These are phyloP conservation scores for Eucalyptus tenuipes DNA, from an alignment of 345 rosid species.

Conservation along the genomic window DNA sequence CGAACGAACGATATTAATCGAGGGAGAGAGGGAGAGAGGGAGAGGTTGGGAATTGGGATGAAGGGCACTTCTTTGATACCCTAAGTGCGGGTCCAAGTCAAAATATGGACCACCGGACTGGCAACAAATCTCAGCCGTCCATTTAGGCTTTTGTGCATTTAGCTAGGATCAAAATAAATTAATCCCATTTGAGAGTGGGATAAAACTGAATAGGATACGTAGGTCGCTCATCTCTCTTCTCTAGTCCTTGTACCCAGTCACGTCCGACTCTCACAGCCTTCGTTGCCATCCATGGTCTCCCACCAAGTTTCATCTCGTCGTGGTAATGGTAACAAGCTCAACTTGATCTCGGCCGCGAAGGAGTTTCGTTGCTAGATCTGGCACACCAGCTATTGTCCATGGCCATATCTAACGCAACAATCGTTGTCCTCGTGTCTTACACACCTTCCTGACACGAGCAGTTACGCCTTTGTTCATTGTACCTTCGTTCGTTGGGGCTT, in stretches of 20 bases:
- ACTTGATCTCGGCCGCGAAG: neutral
- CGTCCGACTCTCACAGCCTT: neutral
- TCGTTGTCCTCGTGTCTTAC: neutral
- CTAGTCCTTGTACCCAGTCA: neutral
- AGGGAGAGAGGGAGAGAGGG: neutral
- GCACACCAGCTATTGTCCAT: neutral
- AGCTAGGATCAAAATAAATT: neutral
- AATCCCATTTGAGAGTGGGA: fast-evolving
- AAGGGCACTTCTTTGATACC: neutral
- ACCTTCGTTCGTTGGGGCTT: neutral
- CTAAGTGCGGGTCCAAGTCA: neutral
- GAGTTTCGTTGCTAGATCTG: neutral
- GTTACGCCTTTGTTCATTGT: fast-evolving
- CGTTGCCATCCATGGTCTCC: neutral
- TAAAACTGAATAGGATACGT: neutral
- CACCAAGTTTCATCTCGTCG: neutral
- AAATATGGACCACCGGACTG: neutral
- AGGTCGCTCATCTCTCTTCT: neutral
- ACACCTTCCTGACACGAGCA: neutral
- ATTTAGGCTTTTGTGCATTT: neutral
- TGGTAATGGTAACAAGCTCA: neutral
- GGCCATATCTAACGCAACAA: neutral
- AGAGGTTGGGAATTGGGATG: neutral
- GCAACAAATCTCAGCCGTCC: neutral
- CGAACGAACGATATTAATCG: neutral